phyloP scores from a whole-genome alignment of 139 green algal genomes.

The Edaphochlamys debaryana region DNA sequence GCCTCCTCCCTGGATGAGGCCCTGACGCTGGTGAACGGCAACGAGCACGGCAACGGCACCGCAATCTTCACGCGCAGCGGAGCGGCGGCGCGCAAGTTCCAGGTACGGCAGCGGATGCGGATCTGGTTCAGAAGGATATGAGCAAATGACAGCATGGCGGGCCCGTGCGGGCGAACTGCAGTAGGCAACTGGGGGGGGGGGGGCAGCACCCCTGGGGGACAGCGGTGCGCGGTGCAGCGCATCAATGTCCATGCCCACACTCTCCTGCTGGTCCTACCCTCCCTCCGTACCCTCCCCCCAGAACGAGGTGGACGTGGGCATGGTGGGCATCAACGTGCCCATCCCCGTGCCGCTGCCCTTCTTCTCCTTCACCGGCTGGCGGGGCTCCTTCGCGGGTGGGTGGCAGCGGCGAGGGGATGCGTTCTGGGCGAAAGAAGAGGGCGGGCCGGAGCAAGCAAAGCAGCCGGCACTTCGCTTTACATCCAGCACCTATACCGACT shows the following conservation, averaged over 20 bases:
- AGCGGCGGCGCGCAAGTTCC: conserved; percentile 86
- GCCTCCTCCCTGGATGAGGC: conserved; percentile 85
- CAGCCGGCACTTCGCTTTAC: too few species aligned
- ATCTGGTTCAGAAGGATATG: too few species aligned
- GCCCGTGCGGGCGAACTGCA: too few species aligned
- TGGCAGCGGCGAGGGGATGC: too few species aligned
- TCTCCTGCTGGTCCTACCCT: not conserved
- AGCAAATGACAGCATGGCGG: too few species aligned
- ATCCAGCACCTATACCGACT: too few species aligned
- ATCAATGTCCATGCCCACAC: too few species aligned
- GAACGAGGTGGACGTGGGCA: conserved; percentile 55
- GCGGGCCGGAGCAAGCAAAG: too few species aligned
- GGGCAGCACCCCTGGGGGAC: too few species aligned
- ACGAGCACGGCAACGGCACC: conserved; percentile 94
- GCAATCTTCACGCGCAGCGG: conserved; percentile 93
- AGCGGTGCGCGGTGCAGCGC: too few species aligned
- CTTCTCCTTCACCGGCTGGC: conserved; percentile 97
- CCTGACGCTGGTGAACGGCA: conserved; percentile 88
- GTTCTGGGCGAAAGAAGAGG: not conserved
- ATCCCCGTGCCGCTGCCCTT: conserved; percentile 97
- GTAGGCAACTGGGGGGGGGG: too few species aligned
- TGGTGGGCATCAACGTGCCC: conserved; percentile 96
- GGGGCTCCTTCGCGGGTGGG: conserved; percentile 82
- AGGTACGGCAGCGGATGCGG: too few species aligned
- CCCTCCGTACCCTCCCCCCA: not conserved